Evolutionary conservation across 1,284 basidiomycete genomes (phyloP).

Genomic region (Puccinia coronata): DNA sequence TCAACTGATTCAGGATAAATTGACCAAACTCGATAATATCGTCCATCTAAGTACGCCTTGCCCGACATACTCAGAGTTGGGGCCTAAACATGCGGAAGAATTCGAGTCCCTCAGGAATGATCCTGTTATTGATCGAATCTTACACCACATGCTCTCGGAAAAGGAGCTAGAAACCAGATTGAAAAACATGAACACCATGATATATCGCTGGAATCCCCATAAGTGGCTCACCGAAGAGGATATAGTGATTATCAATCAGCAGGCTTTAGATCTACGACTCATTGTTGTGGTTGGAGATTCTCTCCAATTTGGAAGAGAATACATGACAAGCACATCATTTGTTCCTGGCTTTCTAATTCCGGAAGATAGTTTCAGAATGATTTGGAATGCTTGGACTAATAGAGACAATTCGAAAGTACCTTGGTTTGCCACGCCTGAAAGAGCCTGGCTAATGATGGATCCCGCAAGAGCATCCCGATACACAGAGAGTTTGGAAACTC

Average conservation of each 20-base stretch:
- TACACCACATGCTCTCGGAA: not conserved
- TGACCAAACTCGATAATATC: not conserved
- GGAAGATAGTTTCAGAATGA: not conserved
- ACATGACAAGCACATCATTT: not conserved
- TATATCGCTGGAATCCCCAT: not conserved
- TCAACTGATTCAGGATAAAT: not conserved
- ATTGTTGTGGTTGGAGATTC: conserved; percentile 15
- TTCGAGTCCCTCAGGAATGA: not conserved
- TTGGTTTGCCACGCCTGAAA: conserved; percentile 6
- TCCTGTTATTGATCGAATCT: too few species aligned
- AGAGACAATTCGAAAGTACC: not conserved
- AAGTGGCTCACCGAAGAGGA: not conserved
- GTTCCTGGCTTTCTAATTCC: not conserved
- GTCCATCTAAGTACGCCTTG: not conserved
- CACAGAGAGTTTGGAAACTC: not conserved
- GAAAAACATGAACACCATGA: not conserved
- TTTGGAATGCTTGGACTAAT: not conserved
- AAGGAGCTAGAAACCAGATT: not conserved
- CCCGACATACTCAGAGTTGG: not conserved
- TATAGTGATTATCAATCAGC: not conserved
- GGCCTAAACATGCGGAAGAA: not conserved
- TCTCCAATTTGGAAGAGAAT: conserved; percentile 11
- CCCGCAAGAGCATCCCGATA: not conserved
- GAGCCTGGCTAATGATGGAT: conserved; percentile 21
- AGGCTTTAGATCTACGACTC: not conserved